Conservation (phyloP, 768 basidiomycete species). For the Gymnopilus dilepis region DNA sequence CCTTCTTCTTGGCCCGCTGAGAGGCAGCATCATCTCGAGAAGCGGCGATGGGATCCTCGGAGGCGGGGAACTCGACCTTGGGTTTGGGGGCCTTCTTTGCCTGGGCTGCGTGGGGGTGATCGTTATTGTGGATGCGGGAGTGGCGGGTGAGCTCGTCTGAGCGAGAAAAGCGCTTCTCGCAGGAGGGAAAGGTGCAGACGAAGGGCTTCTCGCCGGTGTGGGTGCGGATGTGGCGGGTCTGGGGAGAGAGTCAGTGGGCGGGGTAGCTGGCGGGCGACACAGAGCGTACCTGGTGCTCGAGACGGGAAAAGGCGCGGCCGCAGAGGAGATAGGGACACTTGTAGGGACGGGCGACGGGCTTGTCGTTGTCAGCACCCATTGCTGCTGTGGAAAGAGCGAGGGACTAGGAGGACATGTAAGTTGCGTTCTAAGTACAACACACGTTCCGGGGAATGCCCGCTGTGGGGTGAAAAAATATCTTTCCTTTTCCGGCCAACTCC, state of each 20-base stretch:
- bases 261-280: not conserved
- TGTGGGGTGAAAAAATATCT: conserved; percentile 13
- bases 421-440: conserved; percentile 9
- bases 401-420: not conserved
- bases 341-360: conserved; percentile 72
- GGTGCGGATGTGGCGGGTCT: conserved; percentile 98
- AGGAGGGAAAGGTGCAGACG: conserved; percentile 87
- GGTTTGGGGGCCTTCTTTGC: conserved; percentile 26
- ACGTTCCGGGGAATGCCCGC: conserved; percentile 20
- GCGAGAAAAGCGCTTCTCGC: conserved; percentile 97
- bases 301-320: conserved; percentile 92
- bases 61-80: conserved; percentile 27
- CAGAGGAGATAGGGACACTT: conserved; percentile 94
- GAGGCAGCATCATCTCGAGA: conserved; percentile 19
- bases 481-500: conserved; percentile 1
- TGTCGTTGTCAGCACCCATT: conserved; percentile 34
- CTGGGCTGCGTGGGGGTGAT: conserved; percentile 37
- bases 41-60: conserved; percentile 18
- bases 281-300: conserved; percentile 86
- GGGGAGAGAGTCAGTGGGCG: conserved; percentile 21
- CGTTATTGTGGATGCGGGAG: conserved; percentile 87
- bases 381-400: conserved; percentile 5
- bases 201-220: conserved; percentile 99
- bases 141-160: conserved; percentile 99
- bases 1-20: conserved; percentile 73